Percentiles rank a stretch among this genome's conserved stretches.
Evolutionary conservation across 2,329 filamentous ascomycete species (phyloP).

Genomic region (Fusarium sp.): DNA sequence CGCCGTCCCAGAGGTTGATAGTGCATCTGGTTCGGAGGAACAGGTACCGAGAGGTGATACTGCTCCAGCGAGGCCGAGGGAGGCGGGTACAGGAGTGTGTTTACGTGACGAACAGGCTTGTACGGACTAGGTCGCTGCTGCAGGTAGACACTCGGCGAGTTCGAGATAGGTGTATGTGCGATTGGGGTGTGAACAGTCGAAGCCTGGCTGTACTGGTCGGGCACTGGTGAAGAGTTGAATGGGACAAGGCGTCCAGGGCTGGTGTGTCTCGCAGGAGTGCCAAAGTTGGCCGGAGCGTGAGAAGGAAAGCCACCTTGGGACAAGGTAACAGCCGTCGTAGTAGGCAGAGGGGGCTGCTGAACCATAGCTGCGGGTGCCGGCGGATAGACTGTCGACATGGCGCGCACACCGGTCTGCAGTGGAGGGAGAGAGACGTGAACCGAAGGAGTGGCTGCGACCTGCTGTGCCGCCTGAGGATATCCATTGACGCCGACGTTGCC

Average conservation of each 20-base stretch:
- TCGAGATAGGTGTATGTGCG: slow-evolving; percentile 72
- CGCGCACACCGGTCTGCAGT: slow-evolving; percentile 69
- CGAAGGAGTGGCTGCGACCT: slow-evolving; percentile 49
- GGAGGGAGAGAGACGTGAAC: slow-evolving; percentile 69
- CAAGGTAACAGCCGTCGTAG: slow-evolving; percentile 40
- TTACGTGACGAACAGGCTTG: slow-evolving; percentile 88
- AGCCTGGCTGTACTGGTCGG: slow-evolving; percentile 67
- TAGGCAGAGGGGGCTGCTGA: slow-evolving; percentile 48
- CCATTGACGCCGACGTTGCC: slow-evolving; percentile 51
- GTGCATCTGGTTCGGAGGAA: slow-evolving; percentile 80
- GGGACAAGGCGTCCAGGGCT: slow-evolving; percentile 63
- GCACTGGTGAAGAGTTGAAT: slow-evolving; percentile 73
- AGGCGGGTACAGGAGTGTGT: slow-evolving; percentile 90
- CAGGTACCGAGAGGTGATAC: slow-evolving; percentile 70
- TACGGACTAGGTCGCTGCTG: slow-evolving; percentile 93
- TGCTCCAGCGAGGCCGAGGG: slow-evolving; percentile 83
- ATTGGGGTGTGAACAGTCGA: slow-evolving; percentile 69
- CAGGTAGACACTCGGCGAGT: slow-evolving; percentile 89
- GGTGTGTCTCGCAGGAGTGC: slow-evolving; percentile 65
- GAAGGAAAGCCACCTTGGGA: slow-evolving; percentile 41
- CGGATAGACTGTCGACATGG: slow-evolving; percentile 83
- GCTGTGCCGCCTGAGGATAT: slow-evolving; percentile 48
- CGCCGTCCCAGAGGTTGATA: slow-evolving; percentile 82
- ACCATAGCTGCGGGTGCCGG: slow-evolving; percentile 59
- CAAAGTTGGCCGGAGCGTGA: slow-evolving; percentile 54